Conservation (phyloP, 495 filamentous ascomycete genomes). For the Penicillium robsamsonii region DNA sequence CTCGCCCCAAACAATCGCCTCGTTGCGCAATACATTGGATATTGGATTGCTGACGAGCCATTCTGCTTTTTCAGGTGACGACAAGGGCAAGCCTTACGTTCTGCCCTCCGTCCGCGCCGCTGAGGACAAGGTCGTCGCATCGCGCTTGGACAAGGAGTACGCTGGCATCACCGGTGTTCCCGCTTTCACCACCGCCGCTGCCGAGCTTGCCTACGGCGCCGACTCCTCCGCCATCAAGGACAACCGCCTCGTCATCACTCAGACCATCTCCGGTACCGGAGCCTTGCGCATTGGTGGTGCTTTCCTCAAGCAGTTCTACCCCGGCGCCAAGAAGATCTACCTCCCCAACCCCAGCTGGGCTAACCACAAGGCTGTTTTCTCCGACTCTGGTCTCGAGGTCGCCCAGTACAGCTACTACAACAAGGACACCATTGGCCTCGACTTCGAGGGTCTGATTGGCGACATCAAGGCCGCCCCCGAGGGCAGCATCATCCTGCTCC, state of each 20-base stretch:
- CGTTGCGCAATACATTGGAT: slow-evolving; percentile 4
- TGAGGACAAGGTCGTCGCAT: slow-evolving; percentile 79
- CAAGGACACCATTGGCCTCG: slow-evolving; percentile 95
- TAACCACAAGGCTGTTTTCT: slow-evolving; percentile 96
- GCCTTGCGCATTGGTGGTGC: slow-evolving; percentile 91
- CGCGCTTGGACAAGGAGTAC: slow-evolving; percentile 90
- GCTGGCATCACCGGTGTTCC: slow-evolving; percentile 95
- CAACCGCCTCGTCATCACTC: slow-evolving; percentile 84
- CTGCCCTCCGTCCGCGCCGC: slow-evolving; percentile 88
- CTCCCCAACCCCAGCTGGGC: slow-evolving; percentile 96
- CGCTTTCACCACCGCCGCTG: slow-evolving; percentile 87
- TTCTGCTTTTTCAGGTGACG: slow-evolving; percentile 60
- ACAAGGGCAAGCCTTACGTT: slow-evolving; percentile 95
- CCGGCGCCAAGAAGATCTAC: slow-evolving; percentile 88
- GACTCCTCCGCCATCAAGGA: slow-evolving; percentile 71
- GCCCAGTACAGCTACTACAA: slow-evolving; percentile 98
- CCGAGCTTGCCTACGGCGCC: slow-evolving; percentile 82
- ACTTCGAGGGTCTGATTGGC: slow-evolving; percentile 89
- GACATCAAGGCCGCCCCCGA: slow-evolving; percentile 89
- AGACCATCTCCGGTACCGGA: slow-evolving; percentile 97
- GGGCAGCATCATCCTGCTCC: slow-evolving; percentile 85
- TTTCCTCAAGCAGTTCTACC: slow-evolving; percentile 88
- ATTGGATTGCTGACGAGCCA: slow-evolving; percentile 1
- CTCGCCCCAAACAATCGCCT: not conserved
- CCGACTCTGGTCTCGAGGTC: slow-evolving; percentile 84